Percentiles rank a stretch among this genome's conserved stretches.
phyloP scores from a whole-genome alignment of 768 basidiomycete species.

The Sporobolomyces phaffii region DNA sequence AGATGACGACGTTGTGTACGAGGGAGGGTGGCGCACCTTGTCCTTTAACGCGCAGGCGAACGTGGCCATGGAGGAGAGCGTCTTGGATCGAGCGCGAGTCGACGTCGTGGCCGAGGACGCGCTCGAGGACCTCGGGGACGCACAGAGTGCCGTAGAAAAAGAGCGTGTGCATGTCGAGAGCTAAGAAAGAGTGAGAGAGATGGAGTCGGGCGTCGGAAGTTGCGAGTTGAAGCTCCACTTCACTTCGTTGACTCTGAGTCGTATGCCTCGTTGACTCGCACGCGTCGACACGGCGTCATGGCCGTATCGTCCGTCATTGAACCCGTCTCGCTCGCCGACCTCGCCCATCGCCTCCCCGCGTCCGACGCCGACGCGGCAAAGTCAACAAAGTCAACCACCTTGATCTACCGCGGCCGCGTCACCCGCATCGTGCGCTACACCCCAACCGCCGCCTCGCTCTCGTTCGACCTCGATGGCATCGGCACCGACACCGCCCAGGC shows the following conservation, averaged over 20 bases:
- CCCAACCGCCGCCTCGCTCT: neutral
- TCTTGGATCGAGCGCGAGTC: slow-evolving; percentile 61
- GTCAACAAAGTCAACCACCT: neutral
- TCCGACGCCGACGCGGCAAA: neutral
- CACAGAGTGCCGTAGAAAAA: slow-evolving; percentile 72
- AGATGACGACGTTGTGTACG: too few relatives aligned
- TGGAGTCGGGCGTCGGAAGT: too few relatives aligned
- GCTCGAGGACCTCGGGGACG: slow-evolving; percentile 72
- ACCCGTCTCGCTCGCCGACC: neutral
- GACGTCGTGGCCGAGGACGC: slow-evolving; percentile 68
- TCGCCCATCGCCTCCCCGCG: neutral
- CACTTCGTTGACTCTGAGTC: neutral
- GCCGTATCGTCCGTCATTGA: too few relatives aligned
- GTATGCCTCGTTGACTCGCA: neutral
- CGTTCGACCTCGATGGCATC: neutral
- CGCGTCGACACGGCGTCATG: too few relatives aligned
- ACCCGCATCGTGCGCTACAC: neutral
- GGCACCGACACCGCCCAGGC: neutral
- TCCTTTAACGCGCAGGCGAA: slow-evolving; percentile 69
- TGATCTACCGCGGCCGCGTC: neutral
- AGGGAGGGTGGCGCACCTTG: slow-evolving; percentile 50
- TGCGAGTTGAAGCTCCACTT: neutral
- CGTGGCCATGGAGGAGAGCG: slow-evolving; percentile 72
- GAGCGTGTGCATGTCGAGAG: slow-evolving; percentile 48
- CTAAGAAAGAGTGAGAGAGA: neutral